Evolutionary conservation across 73 alveolate species (phyloP).

Genomic region (Halteria grandinella): DNA sequence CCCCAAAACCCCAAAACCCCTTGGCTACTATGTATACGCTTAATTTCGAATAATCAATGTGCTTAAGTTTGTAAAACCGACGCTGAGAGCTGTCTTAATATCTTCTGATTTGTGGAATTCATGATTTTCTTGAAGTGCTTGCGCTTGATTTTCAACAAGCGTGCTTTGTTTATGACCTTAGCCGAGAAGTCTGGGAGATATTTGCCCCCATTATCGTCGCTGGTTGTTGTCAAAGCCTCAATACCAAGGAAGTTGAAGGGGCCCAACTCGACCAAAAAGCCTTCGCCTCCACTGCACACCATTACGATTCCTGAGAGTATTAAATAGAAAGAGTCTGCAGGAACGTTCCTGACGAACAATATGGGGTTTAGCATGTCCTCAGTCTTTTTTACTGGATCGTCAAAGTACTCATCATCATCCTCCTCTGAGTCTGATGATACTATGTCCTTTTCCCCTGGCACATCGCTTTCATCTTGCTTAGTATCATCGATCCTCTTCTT

Average conservation of each 20-base stretch:
- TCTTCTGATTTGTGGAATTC: neutral
- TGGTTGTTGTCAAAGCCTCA: neutral
- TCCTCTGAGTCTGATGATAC: no score
- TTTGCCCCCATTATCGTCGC: neutral
- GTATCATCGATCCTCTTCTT: neutral
- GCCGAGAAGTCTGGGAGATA: slow-evolving; percentile 66
- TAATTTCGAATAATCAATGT: no score
- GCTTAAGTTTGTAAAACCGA: no score
- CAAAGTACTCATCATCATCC: no score
- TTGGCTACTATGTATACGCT: no score
- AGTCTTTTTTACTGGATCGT: no score
- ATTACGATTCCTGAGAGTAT: slow-evolving; percentile 41
- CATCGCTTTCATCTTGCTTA: neutral
- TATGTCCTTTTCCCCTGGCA: slow-evolving; percentile 36
- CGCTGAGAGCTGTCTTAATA: no score
- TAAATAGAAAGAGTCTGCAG: slow-evolving; percentile 18
- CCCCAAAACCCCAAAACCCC: no score
- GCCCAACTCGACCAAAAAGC: slow-evolving; percentile 38
- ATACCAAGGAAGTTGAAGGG: slow-evolving; percentile 25
- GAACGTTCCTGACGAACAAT: slow-evolving; percentile 16
- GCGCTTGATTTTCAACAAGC: slow-evolving; percentile 1
- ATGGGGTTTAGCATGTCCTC: neutral
- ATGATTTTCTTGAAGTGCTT: neutral
- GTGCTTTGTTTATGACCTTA: slow-evolving; percentile 30
- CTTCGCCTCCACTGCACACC: slow-evolving; percentile 56